Percentiles rank a stretch among this genome's conserved stretches.
phyloP scores from a whole-genome alignment of 495 filamentous ascomycete species.

The Penicillium bovifimosum region DNA sequence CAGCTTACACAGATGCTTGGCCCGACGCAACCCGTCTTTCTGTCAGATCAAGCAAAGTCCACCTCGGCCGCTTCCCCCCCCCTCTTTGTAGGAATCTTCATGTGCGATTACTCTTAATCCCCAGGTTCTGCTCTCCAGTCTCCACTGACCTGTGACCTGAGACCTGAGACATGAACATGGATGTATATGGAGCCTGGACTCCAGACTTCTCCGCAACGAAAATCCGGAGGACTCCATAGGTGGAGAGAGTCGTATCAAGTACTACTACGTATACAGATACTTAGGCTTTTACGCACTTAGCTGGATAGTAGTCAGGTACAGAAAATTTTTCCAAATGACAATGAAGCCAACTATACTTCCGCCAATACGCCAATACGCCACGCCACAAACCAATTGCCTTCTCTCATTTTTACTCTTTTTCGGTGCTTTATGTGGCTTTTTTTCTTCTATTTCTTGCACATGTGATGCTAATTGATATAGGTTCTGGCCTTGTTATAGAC shows the following conservation, averaged over 20 bases:
- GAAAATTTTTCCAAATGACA: too few relatives aligned
- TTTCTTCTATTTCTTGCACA: conserved; percentile 4
- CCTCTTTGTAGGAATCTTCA: background rate
- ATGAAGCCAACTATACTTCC: too few relatives aligned
- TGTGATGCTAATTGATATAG: conserved; percentile 3
- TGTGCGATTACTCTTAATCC: background rate
- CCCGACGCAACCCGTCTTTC: background rate
- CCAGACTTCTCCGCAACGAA: background rate
- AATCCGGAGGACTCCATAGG: conserved; percentile 7
- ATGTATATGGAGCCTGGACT: background rate
- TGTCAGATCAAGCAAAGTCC: background rate
- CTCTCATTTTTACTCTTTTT: background rate
- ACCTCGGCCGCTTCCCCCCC: background rate
- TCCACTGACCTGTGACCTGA: too few relatives aligned
- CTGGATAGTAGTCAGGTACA: too few relatives aligned
- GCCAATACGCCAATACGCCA: too few relatives aligned
- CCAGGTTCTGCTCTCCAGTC: background rate
- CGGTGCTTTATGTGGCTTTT: background rate
- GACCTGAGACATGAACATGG: background rate
- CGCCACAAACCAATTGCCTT: background rate
- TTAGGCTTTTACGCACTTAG: too few relatives aligned
- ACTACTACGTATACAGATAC: too few relatives aligned
- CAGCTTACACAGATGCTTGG: background rate
- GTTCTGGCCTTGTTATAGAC: background rate
- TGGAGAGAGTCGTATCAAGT: background rate